Base-by-base conservation (phyloP, 495 filamentous ascomycete species). In the Jackrogersella multiformis region DNA sequence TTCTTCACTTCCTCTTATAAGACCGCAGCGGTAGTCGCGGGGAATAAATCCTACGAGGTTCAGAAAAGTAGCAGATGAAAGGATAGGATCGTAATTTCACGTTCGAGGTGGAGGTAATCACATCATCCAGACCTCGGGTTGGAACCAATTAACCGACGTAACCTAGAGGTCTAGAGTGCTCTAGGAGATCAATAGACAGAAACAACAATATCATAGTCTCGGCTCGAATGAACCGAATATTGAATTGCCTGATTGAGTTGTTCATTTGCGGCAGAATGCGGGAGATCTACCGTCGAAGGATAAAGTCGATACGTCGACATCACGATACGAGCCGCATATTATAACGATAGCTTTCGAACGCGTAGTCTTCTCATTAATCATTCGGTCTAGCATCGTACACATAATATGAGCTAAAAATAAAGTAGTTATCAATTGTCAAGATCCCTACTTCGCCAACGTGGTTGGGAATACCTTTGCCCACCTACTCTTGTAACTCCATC, bases 221-320 rank as follows among this genome's bases (percentile, higher is more conserved):
- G 67, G 56, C 54, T 51, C 49, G 8, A 36, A 49, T 44, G n/a
- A 62, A 66, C 56, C 51, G 62, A 57, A 18, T 36, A 9, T n/a
- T 51, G 20, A 48, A 64, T 51, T 69, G 66, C 61, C 66, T 61
- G 53, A 69, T 69, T 73, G 26, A 28, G 60, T 39, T 39, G 15
- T 60, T 63, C 59, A 64, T 67, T 68, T 74, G 49, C 69, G 72
- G 72, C 63, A 72, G 69, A 74, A 74, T 74, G 64, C 65, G 53
- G 42, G 54, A 69, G 84, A 87, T 71, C 64, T 68, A 38, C 52
- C 56, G 32, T 41, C 41, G 41, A 18, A 34, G 63, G 68, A 46
- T 71, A 67, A 63, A 66, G 24, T 52, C 52, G 57, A 45, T 0
- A 32, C 24, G 9, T n/a, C 23, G 39, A 60, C 1, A 21, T 32